A percentile compares a stretch with the other conserved stretches of the same genome.
Evolutionary conservation across 2,329 filamentous ascomycete species (phyloP).

Genomic region (Pyricularia grisea): DNA sequence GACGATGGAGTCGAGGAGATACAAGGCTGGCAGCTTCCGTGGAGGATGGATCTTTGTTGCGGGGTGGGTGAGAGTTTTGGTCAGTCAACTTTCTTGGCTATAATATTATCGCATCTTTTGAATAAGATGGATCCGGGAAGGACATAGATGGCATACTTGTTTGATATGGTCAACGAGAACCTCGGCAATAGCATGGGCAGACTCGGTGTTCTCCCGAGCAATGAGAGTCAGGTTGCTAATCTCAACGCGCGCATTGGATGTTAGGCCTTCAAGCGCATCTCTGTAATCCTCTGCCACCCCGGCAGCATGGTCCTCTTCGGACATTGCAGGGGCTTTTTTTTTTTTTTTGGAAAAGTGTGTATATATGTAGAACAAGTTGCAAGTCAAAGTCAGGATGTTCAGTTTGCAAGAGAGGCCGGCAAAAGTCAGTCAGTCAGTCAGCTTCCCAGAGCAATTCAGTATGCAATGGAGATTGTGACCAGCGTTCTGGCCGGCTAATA

Average conservation of each 20-base stretch:
- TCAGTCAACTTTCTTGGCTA: neutral
- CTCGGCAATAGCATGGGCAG: constrained; percentile 86
- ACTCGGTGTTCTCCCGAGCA: constrained; percentile 92
- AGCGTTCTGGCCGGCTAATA: neutral
- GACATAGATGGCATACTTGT: constrained; percentile 57
- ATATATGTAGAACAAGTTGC: neutral
- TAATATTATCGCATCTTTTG: neutral
- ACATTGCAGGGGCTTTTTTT: constrained; percentile 27
- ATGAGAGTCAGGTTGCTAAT: constrained; percentile 97
- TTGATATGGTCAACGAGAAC: constrained; percentile 89
- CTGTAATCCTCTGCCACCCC: constrained; percentile 94
- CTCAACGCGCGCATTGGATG: constrained; percentile 83
- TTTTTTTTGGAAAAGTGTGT: neutral
- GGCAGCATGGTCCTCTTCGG: constrained; percentile 49
- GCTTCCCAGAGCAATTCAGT: neutral
- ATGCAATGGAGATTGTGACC: neutral
- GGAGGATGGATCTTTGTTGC: constrained; percentile 37
- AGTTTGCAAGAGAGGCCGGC: neutral
- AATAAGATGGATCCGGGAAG: neutral
- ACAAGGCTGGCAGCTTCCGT: constrained; percentile 90
- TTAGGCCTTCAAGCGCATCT: constrained; percentile 84
- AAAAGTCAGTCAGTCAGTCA: neutral
- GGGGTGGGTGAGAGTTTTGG: too few relatives aligned
- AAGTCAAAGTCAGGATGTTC: neutral
- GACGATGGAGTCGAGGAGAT: constrained; percentile 94